These are phyloP conservation scores for Chamaecrista fasciculata DNA, from an alignment of 306 rosid genomes.

Conservation along the genomic window DNA sequence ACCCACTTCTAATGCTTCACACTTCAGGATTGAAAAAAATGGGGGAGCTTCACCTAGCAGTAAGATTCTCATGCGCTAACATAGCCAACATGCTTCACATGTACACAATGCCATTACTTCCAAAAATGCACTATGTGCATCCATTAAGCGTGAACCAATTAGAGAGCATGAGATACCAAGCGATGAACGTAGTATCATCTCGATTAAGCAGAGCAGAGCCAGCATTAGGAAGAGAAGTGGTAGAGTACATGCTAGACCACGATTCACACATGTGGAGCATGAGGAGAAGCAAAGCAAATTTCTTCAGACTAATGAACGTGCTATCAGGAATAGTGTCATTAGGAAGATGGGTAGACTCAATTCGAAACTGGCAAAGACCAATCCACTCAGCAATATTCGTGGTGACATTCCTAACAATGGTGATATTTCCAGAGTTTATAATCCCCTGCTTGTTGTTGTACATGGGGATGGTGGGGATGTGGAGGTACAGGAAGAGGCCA, in stretches of 20 bases:
- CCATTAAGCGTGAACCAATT: slow-evolving; percentile 54
- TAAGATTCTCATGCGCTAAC: slow-evolving; percentile 55
- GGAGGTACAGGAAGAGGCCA: slow-evolving; percentile 48
- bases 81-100: slow-evolving; percentile 46
- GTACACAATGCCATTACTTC: slow-evolving; percentile 55
- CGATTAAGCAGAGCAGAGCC: slow-evolving; percentile 61
- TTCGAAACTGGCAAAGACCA: slow-evolving; percentile 52
- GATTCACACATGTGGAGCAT: slow-evolving; percentile 58
- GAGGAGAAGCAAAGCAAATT: slow-evolving; percentile 62
- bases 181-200: slow-evolving; percentile 47
- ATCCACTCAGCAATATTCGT: slow-evolving; percentile 39
- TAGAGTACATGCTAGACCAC: slow-evolving; percentile 63
- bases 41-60: slow-evolving; percentile 68
- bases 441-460: slow-evolving; percentile 39
- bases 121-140: slow-evolving; percentile 57
- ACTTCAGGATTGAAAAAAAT: slow-evolving; percentile 57
- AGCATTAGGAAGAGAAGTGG: slow-evolving; percentile 52
- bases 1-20: slow-evolving; percentile 58
- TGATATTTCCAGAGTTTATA: slow-evolving; percentile 45
- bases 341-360: slow-evolving; percentile 41
- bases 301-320: slow-evolving; percentile 52
- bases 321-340: slow-evolving; percentile 43
- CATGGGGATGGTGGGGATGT: slow-evolving; percentile 47
- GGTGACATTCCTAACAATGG: slow-evolving; percentile 34
- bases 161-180: slow-evolving; percentile 50